These are phyloP conservation scores for Cladobotryum mycophilum DNA, from an alignment of 2,329 filamentous ascomycete genomes.

Conservation along the genomic window DNA sequence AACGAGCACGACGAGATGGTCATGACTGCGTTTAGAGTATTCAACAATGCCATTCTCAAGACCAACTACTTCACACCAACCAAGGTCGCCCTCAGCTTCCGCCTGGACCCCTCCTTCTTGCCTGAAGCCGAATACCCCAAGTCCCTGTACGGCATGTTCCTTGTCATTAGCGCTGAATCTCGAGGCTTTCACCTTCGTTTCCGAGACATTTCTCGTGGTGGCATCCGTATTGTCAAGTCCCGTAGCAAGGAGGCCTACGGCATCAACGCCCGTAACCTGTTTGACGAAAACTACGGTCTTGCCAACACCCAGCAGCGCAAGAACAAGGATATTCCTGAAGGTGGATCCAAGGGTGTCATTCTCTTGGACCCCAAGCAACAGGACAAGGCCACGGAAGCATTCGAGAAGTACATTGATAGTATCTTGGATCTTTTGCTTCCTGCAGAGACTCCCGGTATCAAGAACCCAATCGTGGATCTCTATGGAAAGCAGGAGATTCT, in stretches of 20 bases:
- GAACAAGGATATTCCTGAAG: conserved; percentile 99
- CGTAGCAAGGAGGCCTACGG: conserved; percentile 91
- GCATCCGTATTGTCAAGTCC: conserved; percentile 98
- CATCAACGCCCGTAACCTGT: conserved; percentile 93
- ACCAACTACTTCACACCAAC: conserved; percentile 97
- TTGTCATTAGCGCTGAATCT: conserved; percentile 94
- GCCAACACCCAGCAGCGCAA: conserved; percentile 98
- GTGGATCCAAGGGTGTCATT: conserved; percentile 96
- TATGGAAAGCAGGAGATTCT: conserved; percentile 94
- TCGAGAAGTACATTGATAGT: conserved; percentile 99
- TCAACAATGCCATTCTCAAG: conserved; percentile 90
- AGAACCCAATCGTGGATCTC: conserved; percentile 94
- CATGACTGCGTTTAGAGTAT: conserved; percentile 91
- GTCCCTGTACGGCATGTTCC: conserved; percentile 94
- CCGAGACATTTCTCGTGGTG: conserved; percentile 91
- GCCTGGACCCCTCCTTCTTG: conserved; percentile 81
- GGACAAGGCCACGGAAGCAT: conserved; percentile 84
- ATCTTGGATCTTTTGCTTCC: conserved; percentile 91
- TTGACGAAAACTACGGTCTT: conserved; percentile 98
- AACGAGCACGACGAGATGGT: conserved; percentile 99
- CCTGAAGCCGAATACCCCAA: conserved; percentile 89
- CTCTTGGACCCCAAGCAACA: conserved; percentile 90
- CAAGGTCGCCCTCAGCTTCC: conserved; percentile 96
- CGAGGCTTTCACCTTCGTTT: conserved; percentile 96
- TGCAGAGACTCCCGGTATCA: conserved; percentile 89